phyloP scores from a whole-genome alignment of 257 asterid genomes.

The Solanum lycopersicoides region DNA sequence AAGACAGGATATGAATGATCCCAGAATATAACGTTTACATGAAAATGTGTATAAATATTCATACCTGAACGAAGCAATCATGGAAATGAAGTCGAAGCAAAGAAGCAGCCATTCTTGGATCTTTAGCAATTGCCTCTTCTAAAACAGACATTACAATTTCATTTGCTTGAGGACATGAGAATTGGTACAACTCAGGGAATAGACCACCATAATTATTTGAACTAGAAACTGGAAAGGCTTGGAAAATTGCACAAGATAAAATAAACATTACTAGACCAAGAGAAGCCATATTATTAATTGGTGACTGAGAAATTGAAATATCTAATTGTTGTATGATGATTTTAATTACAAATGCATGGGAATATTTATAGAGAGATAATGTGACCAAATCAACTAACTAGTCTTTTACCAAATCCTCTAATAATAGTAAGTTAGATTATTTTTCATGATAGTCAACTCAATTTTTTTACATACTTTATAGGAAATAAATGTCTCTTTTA shows the following conservation, averaged over 20 bases:
- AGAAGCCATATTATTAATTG: conserved; percentile 30
- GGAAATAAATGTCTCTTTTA: not conserved
- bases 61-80: conserved; percentile 13
- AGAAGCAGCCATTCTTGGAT: conserved; percentile 75
- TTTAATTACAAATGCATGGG: not conserved
- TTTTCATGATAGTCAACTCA: conserved; percentile 15
- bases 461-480: not conserved
- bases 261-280: conserved; percentile 8
- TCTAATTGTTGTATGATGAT: not conserved
- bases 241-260: conserved; percentile 3
- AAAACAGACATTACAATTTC: conserved; percentile 64
- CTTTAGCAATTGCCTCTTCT: conserved; percentile 46
- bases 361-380: not conserved
- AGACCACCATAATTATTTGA: conserved; percentile 18
- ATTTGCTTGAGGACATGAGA: conserved; percentile 72
- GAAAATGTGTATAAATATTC: not conserved
- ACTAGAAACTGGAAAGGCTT: conserved; percentile 23
- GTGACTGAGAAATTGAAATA: not conserved
- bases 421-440: not conserved
- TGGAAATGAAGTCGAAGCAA: conserved; percentile 17
- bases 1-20: not conserved
- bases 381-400: conserved; percentile 18
- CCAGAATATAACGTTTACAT: not conserved
- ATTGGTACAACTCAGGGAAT: conserved; percentile 32
- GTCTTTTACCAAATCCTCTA: conserved; percentile 47